Base-by-base conservation (phyloP, 768 basidiomycete species). In the Solioccasus polychromus region DNA sequence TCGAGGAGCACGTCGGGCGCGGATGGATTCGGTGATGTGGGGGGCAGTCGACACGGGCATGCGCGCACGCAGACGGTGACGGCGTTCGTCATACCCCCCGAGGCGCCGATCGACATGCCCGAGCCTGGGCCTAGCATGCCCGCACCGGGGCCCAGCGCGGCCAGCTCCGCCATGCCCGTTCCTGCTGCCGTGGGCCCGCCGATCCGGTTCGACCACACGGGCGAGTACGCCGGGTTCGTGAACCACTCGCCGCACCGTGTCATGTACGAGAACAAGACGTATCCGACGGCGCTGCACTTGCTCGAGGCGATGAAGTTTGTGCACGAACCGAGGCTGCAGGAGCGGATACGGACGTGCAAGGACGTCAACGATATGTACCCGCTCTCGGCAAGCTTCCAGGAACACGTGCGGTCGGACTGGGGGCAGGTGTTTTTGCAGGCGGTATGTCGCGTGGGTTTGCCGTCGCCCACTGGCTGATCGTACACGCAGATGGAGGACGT, bases 301-400 rank as follows among this genome's bases (percentile, higher is more conserved):
- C 75, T 80, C 43, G 86, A 91, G 63, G 86, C 87, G 8, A 68
- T 85, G 57, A 85, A 85, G 60, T 91, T 80, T 61, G 56, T 79
- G 29, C 61, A 69, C 18, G 68, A 70, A 3, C 78, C 76, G 0
- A 74, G 76, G 0, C 53, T 85, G 15, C 79, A 80, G 10, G 80
- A 86, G 44, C 54, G 56, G 23, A 83, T 90, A 45, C 72, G 85
- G 42, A 55, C 48, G 11, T 68, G 67, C 47, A 57, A 56, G n/a
- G 69, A 61, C 19, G 63, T 67, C n/a, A 62, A 63, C 34, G 70
- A 72, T 12, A 73, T 70, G 66, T 62, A 60, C 14, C 59, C 57
- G 4, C 58, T 74, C 38, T 67, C 70, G 35, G 58, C 57, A 9
- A 53, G 62, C 14, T 45, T 59, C 22, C 63, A 69, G 9, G 62